Percentiles rank a stretch among this genome's conserved stretches.
Conservation (phyloP, 2,329 filamentous ascomycete genomes). For the Apiospora malaysiana region DNA sequence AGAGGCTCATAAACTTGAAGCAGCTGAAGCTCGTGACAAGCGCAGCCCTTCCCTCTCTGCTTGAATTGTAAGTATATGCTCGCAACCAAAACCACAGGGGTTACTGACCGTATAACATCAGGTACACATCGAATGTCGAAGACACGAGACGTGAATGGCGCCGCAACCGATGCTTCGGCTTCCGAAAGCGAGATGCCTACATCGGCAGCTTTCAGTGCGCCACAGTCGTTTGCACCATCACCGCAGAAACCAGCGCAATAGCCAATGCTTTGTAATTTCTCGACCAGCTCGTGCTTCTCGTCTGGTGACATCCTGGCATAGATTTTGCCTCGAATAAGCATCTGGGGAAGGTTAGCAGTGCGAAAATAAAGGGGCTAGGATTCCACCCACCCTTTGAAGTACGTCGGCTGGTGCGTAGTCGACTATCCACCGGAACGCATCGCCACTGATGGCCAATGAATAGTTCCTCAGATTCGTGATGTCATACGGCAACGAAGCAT, state of each 20-base stretch:
- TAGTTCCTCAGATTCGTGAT: slow-evolving; percentile 84
- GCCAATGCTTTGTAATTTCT: slow-evolving; percentile 94
- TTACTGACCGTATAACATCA: slow-evolving; percentile 71
- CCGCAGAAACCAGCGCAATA: slow-evolving; percentile 97
- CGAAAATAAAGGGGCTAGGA: background rate
- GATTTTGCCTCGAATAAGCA: slow-evolving; percentile 90
- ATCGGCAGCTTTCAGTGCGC: slow-evolving; percentile 94
- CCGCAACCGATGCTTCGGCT: slow-evolving; percentile 96
- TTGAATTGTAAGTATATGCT: too few relatives aligned
- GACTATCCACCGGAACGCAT: slow-evolving; percentile 95
- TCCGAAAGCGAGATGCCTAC: slow-evolving; percentile 97
- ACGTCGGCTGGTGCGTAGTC: slow-evolving; percentile 87
- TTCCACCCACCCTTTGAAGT: slow-evolving; percentile 65
- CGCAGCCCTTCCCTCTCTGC: slow-evolving; percentile 81
- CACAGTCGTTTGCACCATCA: slow-evolving; percentile 97
- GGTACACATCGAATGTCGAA: slow-evolving; percentile 98
- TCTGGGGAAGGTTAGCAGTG: slow-evolving; percentile 52
- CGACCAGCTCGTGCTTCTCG: slow-evolving; percentile 96
- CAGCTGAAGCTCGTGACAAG: slow-evolving; percentile 99
- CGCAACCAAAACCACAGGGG: too few relatives aligned
- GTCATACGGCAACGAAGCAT: slow-evolving; percentile 86
- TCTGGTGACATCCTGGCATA: slow-evolving; percentile 99
- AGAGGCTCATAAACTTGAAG: slow-evolving; percentile 99
- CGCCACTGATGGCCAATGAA: slow-evolving; percentile 86
- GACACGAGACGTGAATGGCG: slow-evolving; percentile 91